A percentile compares a stretch with the other conserved stretches of the same genome.
Evolutionary conservation across 495 filamentous ascomycete genomes (phyloP).

Genomic region (Cryomyces minteri): DNA sequence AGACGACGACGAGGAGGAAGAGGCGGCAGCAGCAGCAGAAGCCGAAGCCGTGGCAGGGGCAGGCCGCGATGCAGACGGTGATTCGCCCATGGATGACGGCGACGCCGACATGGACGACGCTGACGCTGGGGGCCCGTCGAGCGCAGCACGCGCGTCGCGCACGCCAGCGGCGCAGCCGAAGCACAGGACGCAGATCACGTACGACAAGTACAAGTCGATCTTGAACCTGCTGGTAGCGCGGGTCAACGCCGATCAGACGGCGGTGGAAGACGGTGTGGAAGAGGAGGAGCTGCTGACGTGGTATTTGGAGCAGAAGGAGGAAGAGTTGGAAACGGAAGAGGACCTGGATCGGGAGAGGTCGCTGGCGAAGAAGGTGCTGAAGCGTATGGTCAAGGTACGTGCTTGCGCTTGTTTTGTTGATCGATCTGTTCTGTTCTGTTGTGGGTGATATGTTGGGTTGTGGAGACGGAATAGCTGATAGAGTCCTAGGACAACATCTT

Average conservation of each 20-base stretch:
- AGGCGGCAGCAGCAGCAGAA: conserved; percentile 21
- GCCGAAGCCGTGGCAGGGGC: conserved; percentile 14
- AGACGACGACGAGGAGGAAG: conserved; percentile 49
- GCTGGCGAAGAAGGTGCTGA: conserved; percentile 74
- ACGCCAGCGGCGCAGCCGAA: conserved; percentile 22
- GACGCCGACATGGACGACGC: conserved; percentile 19
- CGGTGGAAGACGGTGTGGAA: conserved; percentile 71
- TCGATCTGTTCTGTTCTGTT: not conserved
- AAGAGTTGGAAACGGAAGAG: conserved; percentile 61
- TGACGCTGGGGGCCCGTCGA: conserved; percentile 13
- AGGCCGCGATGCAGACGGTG: conserved; percentile 31
- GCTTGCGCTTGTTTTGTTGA: not conserved
- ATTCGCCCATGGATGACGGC: conserved; percentile 48
- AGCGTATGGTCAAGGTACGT: conserved; percentile 89
- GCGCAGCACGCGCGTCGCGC: conserved; percentile 18
- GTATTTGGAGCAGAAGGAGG: conserved; percentile 90
- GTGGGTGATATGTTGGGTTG: not conserved
- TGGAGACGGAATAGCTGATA: conserved; percentile 2
- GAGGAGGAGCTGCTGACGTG: conserved; percentile 70
- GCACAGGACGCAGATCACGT: conserved; percentile 75
- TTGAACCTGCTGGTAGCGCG: conserved; percentile 66
- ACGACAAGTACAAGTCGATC: conserved; percentile 86
- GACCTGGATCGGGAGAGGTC: conserved; percentile 59
- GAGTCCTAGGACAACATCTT: conserved; percentile 63
- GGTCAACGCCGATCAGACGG: conserved; percentile 57